Conservation (phyloP, 78 protist genomes). For the Blattamonas nauphoetae region DNA sequence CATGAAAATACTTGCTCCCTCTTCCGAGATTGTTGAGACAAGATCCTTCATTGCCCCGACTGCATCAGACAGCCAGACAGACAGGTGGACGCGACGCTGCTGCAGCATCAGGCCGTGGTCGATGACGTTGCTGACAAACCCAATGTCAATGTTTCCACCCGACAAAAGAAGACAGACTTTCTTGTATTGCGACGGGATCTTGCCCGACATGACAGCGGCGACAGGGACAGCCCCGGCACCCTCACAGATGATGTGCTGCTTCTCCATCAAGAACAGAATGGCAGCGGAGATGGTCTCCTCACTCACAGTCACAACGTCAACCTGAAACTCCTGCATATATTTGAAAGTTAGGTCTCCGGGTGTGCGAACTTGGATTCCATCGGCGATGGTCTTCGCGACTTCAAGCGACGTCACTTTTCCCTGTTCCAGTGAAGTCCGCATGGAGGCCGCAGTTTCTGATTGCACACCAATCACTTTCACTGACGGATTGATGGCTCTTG, state of each 20-base stretch:
- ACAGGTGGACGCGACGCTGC: not conserved
- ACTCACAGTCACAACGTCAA: not conserved
- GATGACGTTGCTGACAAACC: not conserved
- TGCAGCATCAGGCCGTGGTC: not conserved
- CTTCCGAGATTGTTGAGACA: not conserved
- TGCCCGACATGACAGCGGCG: not conserved
- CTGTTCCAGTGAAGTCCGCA: not conserved
- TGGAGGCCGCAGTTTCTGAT: not conserved
- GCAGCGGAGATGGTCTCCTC: conserved; percentile 18
- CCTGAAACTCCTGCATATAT: not conserved
- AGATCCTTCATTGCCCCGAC: not conserved
- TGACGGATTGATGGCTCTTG: not conserved
- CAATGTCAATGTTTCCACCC: not conserved
- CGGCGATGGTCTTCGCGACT: not conserved
- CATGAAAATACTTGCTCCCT: not conserved
- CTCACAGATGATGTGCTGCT: not conserved
- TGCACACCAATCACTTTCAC: conserved; percentile 23
- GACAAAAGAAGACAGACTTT: not conserved
- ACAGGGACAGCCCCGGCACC: not conserved
- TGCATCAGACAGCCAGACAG: not conserved
- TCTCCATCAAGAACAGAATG: not conserved
- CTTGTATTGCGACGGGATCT: not conserved
- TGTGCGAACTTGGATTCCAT: not conserved
- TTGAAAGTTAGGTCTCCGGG: conserved; percentile 6
- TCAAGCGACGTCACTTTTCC: not conserved